Conservation (phyloP, 805 yeast species). For the Kazachstania taianensis region DNA sequence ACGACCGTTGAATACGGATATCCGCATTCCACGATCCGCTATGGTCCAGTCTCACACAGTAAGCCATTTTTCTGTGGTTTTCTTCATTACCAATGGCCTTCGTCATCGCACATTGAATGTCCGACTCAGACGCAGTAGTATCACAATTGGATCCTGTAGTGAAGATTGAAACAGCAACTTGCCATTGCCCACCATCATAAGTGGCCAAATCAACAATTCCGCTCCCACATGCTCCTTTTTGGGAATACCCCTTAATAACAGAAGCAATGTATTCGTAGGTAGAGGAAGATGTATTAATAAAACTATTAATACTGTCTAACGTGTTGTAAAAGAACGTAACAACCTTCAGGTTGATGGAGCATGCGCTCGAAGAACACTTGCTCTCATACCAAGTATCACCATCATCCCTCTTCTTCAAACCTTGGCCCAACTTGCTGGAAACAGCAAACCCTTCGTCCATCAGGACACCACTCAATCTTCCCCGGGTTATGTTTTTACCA, state of each 20-base stretch:
- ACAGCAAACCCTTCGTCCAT: no score
- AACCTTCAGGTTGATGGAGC: no score
- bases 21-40: constrained; percentile 5
- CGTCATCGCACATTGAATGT: constrained; percentile 1
- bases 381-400: no score
- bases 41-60: constrained; percentile 5
- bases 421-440: no score
- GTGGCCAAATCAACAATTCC: constrained; percentile 2
- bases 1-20: constrained; percentile 4
- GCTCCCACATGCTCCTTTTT: no score
- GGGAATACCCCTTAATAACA: neutral
- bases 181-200: constrained; percentile 6
- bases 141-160: constrained; percentile 5
- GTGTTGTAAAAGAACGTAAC: no score
- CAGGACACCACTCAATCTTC: no score
- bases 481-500: no score
- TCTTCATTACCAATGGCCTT: constrained; percentile 2
- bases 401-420: no score
- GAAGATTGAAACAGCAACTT: constrained; percentile 3
- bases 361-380: no score
- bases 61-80: constrained; percentile 3
- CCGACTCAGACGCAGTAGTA: constrained; percentile 3
- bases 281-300: neutral
- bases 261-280: neutral
- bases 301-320: neutral